Percentiles rank a stretch among this genome's conserved stretches.
Evolutionary conservation across 148 eudicot species (phyloP).

Genomic region (Rhododendron kiyosumense): DNA sequence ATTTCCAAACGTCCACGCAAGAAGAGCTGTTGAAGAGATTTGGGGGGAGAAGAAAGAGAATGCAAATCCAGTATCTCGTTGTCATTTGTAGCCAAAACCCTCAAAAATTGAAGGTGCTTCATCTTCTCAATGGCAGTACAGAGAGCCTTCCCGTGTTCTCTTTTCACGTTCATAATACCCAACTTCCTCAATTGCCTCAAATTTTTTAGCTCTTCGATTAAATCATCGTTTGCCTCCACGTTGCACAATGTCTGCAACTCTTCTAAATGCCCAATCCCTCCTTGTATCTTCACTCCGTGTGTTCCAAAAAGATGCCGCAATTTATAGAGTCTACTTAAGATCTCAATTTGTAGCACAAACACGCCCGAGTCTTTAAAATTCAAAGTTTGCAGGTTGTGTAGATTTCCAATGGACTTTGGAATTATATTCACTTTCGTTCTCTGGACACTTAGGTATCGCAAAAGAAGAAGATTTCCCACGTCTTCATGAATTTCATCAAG

Average conservation of each 20-base stretch:
- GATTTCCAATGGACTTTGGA: too few relatives aligned
- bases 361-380: too few relatives aligned
- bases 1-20: background rate
- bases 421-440: too few relatives aligned
- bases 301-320: too few relatives aligned
- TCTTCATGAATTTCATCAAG: too few relatives aligned
- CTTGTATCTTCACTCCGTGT: too few relatives aligned
- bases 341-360: too few relatives aligned
- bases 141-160: background rate
- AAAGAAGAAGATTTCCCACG: too few relatives aligned
- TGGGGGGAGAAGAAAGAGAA: background rate
- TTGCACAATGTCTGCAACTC: background rate
- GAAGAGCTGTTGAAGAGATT: background rate
- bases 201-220: too few relatives aligned
- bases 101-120: background rate
- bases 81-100: background rate
- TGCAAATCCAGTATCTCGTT: background rate
- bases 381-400: too few relatives aligned
- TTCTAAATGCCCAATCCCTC: background rate
- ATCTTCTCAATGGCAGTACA: background rate
- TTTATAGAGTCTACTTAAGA: too few relatives aligned
- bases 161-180: background rate
- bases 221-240: background rate
- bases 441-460: too few relatives aligned
- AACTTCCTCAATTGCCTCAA: background rate